Percentiles rank a stretch among this genome's conserved stretches.
phyloP scores from a whole-genome alignment of 1,284 basidiomycete species.

The Cryptococcus amylolentus region DNA sequence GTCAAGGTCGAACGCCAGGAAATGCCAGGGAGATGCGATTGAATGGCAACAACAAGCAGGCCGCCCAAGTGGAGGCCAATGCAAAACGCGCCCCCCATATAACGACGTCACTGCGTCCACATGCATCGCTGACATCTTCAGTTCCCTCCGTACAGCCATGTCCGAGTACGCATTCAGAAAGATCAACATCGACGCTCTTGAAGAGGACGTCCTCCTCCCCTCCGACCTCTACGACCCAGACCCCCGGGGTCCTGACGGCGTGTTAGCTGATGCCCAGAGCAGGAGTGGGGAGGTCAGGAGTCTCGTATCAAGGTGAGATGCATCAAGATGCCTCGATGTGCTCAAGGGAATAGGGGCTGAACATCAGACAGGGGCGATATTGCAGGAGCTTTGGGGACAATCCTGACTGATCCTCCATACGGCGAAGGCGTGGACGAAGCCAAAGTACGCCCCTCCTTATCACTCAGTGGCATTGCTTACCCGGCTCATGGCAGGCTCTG shows the following conservation, averaged over 20 bases:
- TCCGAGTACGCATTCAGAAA: slow-evolving; percentile 73
- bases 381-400: slow-evolving; percentile 63
- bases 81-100: not conserved
- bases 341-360: not conserved
- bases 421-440: slow-evolving; percentile 81
- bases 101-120: not conserved
- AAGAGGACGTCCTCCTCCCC: slow-evolving; percentile 84
- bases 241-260: slow-evolving; percentile 70
- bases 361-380: slow-evolving; percentile 62
- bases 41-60: not conserved
- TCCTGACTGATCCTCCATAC: slow-evolving; percentile 75
- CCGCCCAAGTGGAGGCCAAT: not conserved
- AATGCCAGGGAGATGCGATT: not conserved
- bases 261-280: slow-evolving; percentile 69
- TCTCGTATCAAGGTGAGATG: slow-evolving; percentile 65
- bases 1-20: not conserved
- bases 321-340: not conserved
- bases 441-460: slow-evolving; percentile 59
- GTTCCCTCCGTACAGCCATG: slow-evolving; percentile 52
- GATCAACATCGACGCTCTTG: slow-evolving; percentile 84
- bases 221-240: slow-evolving; percentile 84
- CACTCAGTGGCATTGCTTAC: not conserved
- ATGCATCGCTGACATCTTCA: not conserved
- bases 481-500: slow-evolving; percentile 56
- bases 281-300: slow-evolving; percentile 70